Evolutionary conservation across 2,329 filamentous ascomycete species (phyloP).

Genomic region (Westerdykella sp.): DNA sequence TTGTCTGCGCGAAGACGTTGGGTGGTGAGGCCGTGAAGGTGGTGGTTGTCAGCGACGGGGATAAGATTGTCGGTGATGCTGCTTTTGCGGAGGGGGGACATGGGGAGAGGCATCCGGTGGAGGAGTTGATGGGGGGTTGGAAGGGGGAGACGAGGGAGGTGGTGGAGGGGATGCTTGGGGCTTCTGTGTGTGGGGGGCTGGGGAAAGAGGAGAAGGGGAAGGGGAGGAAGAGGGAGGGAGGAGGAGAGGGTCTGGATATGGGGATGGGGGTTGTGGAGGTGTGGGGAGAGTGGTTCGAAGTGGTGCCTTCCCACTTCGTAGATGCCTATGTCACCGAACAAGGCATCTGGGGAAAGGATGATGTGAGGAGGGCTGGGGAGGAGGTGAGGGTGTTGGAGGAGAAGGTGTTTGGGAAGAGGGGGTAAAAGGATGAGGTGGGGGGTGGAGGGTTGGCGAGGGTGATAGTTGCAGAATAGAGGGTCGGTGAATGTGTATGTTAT

Average conservation of each 20-base stretch:
- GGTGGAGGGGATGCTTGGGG: constrained; percentile 8
- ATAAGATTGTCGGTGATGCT: constrained; percentile 48
- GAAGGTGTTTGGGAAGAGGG: constrained; percentile 11
- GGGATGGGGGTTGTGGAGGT: constrained; percentile 13
- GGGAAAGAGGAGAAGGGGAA: constrained; percentile 7
- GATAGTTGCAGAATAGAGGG: no score
- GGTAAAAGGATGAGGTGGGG: neutral
- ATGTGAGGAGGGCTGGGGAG: constrained; percentile 11
- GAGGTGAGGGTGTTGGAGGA: constrained; percentile 16
- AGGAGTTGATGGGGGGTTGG: constrained; percentile 50
- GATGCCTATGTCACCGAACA: constrained; percentile 28
- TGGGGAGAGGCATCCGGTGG: constrained; percentile 40
- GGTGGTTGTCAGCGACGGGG: constrained; percentile 45
- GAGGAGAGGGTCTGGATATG: constrained; percentile 1
- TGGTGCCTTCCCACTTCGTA: constrained; percentile 22
- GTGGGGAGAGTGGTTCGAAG: constrained; percentile 39
- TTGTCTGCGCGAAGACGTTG: constrained; percentile 50
- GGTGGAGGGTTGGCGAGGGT: no score
- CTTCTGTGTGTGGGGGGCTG: constrained; percentile 10
- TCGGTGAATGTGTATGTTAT: no score
- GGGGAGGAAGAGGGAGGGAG: constrained; percentile 14
- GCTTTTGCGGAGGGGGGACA: neutral
- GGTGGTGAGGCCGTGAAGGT: constrained; percentile 43
- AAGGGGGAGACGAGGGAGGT: constrained; percentile 5
- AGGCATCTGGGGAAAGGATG: constrained; percentile 13